Evolutionary conservation across 1,284 basidiomycete genomes (phyloP).

Genomic region (Phylloporus sp.): DNA sequence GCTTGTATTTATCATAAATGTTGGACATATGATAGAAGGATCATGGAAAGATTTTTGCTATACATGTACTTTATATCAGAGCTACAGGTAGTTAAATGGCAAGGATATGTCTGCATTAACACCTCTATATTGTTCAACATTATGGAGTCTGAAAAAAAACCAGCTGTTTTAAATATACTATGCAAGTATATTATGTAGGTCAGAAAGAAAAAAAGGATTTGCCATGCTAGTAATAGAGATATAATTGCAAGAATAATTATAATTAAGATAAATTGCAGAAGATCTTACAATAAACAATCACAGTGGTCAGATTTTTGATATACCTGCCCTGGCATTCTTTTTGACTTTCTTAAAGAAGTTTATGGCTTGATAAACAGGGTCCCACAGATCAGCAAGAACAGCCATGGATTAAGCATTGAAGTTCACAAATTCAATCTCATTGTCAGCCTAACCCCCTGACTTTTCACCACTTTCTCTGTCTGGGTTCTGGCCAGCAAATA

Average conservation of each 20-base stretch:
- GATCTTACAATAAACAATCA: too few relatives aligned
- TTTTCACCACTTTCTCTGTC: not conserved
- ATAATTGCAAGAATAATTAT: too few relatives aligned
- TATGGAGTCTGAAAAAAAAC: too few relatives aligned
- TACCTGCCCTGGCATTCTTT: not conserved
- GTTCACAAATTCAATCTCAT: not conserved
- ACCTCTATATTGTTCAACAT: too few relatives aligned
- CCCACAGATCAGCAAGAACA: not conserved
- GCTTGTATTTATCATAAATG: not conserved
- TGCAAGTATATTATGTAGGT: too few relatives aligned
- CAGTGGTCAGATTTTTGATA: too few relatives aligned
- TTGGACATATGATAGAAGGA: not conserved
- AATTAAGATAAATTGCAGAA: too few relatives aligned
- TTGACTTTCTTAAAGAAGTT: not conserved
- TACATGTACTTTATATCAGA: not conserved
- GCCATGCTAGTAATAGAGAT: too few relatives aligned
- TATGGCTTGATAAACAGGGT: not conserved
- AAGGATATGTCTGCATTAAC: not conserved
- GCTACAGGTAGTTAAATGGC: not conserved
- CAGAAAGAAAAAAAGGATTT: too few relatives aligned
- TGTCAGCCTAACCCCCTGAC: not conserved
- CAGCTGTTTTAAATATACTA: too few relatives aligned
- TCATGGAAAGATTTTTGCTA: conserved; percentile 1
- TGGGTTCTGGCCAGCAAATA: not conserved
- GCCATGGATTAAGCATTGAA: not conserved